phyloP scores from a whole-genome alignment of 306 rosid species.

The Rubus idaeus region DNA sequence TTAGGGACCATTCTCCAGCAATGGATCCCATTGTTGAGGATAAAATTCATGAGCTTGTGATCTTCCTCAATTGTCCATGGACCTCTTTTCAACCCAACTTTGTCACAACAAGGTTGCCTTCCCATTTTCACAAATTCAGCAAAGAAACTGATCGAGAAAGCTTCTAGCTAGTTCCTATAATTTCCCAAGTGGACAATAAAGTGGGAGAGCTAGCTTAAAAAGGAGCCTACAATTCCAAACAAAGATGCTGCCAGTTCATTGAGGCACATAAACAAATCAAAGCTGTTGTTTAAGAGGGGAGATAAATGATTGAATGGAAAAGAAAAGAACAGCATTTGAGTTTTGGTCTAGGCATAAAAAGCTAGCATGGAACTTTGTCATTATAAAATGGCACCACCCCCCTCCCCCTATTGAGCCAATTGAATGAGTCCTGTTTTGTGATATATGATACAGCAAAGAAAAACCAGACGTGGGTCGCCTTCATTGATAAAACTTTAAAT shows the following conservation, averaged over 20 bases:
- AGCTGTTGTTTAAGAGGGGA: conserved; percentile 67
- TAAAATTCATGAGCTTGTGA: conserved; percentile 80
- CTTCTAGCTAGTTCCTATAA: conserved; percentile 10
- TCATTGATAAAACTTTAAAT: conserved; percentile 39
- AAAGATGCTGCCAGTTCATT: conserved; percentile 99
- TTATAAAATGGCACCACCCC: conserved; percentile 49
- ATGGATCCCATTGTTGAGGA: conserved; percentile 88
- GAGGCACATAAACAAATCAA: conserved; percentile 41
- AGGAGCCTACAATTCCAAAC: conserved; percentile 51
- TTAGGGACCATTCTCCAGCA: conserved; percentile 98
- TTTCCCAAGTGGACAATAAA: conserved; percentile 32
- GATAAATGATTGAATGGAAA: conserved; percentile 76
- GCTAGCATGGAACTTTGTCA: conserved; percentile 41
- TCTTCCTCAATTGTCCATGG: conserved; percentile 99
- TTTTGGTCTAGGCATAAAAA: conserved; percentile 27
- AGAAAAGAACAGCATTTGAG: conserved; percentile 37
- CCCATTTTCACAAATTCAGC: conserved; percentile 53
- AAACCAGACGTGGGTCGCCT: conserved; percentile 44
- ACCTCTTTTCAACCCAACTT: conserved; percentile 89
- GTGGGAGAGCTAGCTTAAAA: conserved; percentile 37
- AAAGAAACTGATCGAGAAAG: not conserved
- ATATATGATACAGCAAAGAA: conserved; percentile 21
- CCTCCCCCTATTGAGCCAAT: conserved; percentile 34
- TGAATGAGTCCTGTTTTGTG: conserved; percentile 28
- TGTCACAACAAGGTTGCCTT: conserved; percentile 94